phyloP scores from a whole-genome alignment of 2,329 filamentous ascomycete genomes.

The Monilinia polystroma region DNA sequence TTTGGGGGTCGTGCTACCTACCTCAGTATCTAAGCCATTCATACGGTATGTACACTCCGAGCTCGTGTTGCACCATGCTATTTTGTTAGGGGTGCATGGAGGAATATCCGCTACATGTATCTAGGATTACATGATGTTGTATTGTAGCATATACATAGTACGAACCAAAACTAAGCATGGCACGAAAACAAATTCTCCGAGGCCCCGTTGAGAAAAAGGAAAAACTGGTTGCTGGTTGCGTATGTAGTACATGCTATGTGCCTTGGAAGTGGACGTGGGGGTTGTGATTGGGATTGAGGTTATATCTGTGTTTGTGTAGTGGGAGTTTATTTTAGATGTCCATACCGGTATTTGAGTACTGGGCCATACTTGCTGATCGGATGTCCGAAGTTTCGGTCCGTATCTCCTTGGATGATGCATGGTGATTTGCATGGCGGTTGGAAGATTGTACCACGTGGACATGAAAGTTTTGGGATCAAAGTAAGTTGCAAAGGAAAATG shows the following conservation, averaged over 20 bases:
- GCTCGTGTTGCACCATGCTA: background rate
- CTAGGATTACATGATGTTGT: background rate
- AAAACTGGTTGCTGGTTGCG: background rate
- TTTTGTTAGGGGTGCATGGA: background rate
- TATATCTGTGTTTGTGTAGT: background rate
- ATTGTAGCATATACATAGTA: background rate
- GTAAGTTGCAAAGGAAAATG: background rate
- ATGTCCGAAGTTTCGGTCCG: conserved; percentile 5
- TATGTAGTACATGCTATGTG: background rate
- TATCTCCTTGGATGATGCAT: background rate
- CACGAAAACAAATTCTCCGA: background rate
- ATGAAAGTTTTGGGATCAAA: no score
- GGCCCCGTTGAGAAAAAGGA: background rate
- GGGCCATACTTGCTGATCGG: background rate
- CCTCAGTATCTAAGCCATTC: background rate
- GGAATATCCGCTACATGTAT: background rate
- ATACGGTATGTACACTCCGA: no score
- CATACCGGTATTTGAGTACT: background rate
- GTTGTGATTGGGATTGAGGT: background rate
- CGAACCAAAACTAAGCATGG: background rate
- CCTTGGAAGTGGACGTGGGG: background rate
- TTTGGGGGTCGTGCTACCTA: background rate
- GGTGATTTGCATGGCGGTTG: background rate
- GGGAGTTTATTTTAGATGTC: background rate
- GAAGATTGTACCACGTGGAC: background rate